Conservation (phyloP, 352 stramenopile species). For the Pythium sp. region DNA sequence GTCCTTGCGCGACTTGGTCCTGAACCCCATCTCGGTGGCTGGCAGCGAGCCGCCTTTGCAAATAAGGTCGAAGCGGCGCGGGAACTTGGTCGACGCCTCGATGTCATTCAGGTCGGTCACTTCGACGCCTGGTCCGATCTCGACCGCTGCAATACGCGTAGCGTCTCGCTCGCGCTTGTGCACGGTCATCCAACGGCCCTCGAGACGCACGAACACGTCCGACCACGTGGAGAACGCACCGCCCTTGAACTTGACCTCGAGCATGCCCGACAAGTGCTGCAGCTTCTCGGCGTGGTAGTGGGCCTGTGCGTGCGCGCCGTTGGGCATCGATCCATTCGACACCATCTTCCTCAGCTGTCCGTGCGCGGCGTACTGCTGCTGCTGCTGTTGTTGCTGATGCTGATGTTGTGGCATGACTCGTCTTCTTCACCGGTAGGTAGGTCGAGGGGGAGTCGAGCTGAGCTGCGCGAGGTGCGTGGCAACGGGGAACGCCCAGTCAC, state of each 20-base stretch:
- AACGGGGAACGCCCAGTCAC: background rate
- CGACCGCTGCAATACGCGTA: conserved; percentile 54
- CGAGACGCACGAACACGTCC: conserved; percentile 27
- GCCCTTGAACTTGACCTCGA: conserved; percentile 32
- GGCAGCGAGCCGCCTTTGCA: conserved; percentile 72
- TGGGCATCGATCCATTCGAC: conserved; percentile 6
- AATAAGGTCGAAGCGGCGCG: conserved; percentile 64
- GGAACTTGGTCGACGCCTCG: conserved; percentile 68
- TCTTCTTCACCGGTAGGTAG: background rate
- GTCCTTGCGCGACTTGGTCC: conserved; percentile 75
- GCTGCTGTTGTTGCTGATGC: background rate
- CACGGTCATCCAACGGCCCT: conserved; percentile 33
- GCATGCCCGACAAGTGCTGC: conserved; percentile 20
- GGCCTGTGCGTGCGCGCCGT: background rate
- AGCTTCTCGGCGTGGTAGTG: conserved; percentile 13
- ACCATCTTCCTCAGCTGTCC: conserved; percentile 17
- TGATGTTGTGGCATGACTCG: background rate
- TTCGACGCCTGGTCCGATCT: conserved; percentile 62
- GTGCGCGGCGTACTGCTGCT: conserved; percentile 2
- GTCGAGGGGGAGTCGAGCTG: background rate
- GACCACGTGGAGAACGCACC: conserved; percentile 30
- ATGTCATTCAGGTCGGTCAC: conserved; percentile 62
- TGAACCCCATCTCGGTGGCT: conserved; percentile 71
- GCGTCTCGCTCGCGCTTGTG: conserved; percentile 46
- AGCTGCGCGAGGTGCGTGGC: background rate